Evolutionary conservation across 192 early-diverging fungal genomes (phyloP).

Genomic region (Umbelopsis ramanniana): DNA sequence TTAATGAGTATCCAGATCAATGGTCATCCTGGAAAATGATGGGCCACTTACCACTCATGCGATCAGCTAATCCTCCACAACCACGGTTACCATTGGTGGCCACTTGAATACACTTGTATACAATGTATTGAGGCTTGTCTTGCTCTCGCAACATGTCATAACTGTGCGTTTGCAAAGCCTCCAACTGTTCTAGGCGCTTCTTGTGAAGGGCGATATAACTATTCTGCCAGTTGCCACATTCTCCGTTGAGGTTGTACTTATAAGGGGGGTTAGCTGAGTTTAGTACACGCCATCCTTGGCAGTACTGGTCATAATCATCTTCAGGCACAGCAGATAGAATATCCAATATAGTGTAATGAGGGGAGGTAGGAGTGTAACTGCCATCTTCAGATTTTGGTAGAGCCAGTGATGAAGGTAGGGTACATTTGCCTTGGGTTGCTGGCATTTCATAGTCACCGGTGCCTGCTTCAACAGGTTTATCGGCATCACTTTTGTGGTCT

Average conservation of each 20-base stretch:
- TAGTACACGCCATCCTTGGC: conserved; percentile 27
- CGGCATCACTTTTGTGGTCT: background rate
- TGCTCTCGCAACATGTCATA: conserved; percentile 21
- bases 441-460: background rate
- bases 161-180: conserved; percentile 29
- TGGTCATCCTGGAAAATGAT: background rate
- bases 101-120: conserved; percentile 43
- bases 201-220: conserved; percentile 41
- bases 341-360: conserved; percentile 22
- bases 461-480: background rate
- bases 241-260: conserved; percentile 27
- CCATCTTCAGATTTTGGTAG: conserved; percentile 34
- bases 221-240: conserved; percentile 51
- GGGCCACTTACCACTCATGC: conserved; percentile 44
- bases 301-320: conserved; percentile 29
- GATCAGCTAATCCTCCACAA: conserved; percentile 53
- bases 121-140: conserved; percentile 35
- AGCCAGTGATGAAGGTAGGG: conserved; percentile 16
- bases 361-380: conserved; percentile 35
- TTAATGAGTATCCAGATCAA: background rate
- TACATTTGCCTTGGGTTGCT: conserved; percentile 11
- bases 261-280: conserved; percentile 14
- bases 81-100: conserved; percentile 40
- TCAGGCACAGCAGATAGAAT: conserved; percentile 14
- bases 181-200: conserved; percentile 27